phyloP scores from a whole-genome alignment of 257 asterid genomes.

The Nemophila menziesii region DNA sequence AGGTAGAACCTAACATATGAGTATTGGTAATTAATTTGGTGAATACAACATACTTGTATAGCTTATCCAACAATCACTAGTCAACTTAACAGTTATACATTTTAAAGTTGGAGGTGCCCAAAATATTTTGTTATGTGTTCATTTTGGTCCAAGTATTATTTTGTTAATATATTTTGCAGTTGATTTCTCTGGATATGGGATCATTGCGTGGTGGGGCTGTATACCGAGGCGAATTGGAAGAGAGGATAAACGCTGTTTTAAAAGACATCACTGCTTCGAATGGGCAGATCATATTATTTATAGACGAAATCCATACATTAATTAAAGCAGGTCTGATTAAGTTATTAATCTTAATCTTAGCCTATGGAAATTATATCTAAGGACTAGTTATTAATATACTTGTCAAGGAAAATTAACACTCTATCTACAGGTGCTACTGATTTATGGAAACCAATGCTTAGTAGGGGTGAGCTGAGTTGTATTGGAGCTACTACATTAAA shows the following conservation, averaged over 20 bases:
- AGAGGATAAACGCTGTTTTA: conserved; percentile 80
- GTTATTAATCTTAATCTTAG: not conserved
- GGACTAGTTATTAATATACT: not conserved
- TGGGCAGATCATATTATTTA: conserved; percentile 80
- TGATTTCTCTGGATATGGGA: conserved; percentile 93
- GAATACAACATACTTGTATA: no score
- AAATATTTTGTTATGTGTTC: not conserved
- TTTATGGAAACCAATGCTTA: conserved; percentile 89
- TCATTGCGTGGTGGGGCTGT: conserved; percentile 88
- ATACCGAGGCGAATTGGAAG: conserved; percentile 91
- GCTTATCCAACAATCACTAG: no score
- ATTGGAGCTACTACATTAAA: conserved; percentile 89
- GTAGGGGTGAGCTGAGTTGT: conserved; percentile 89
- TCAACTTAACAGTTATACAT: no score
- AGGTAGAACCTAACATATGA: no score
- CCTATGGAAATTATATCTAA: not conserved
- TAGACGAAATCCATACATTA: conserved; percentile 91
- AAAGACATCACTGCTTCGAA: conserved; percentile 80
- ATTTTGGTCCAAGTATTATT: conserved; percentile 7
- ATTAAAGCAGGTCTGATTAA: conserved; percentile 98
- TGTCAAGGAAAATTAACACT: not conserved
- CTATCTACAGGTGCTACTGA: conserved; percentile 61
- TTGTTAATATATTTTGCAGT: conserved; percentile 21
- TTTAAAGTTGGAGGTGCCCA: not conserved
- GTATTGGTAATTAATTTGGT: no score